These are phyloP conservation scores for Rhynchospora pubera DNA, from an alignment of 176 grass and related monocot species.

Conservation along the genomic window DNA sequence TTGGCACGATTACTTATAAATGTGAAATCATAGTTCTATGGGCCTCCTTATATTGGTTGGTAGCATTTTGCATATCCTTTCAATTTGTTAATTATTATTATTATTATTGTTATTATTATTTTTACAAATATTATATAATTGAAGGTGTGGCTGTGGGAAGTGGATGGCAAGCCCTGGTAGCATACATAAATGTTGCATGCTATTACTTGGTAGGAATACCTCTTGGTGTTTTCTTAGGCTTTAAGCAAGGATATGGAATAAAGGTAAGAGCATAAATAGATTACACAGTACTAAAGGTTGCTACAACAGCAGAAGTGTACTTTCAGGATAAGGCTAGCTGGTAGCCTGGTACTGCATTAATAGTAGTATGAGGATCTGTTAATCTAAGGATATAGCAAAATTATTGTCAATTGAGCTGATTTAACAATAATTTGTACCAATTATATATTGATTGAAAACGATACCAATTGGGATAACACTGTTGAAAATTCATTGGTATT, in stretches of 20 bases:
- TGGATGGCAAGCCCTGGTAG: conserved; percentile 81
- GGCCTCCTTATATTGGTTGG: not conserved
- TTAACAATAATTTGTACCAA: not conserved
- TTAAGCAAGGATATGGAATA: conserved; percentile 55
- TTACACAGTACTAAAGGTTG: not conserved
- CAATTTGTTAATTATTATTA: not conserved
- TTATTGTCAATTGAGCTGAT: not conserved
- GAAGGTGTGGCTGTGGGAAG: conserved; percentile 87
- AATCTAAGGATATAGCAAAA: no score
- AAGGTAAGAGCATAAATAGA: conserved; percentile 33
- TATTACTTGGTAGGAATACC: conserved; percentile 83
- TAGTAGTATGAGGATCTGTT: not conserved
- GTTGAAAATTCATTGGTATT: not conserved
- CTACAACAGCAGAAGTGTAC: not conserved
- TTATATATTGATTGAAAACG: not conserved
- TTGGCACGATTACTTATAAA: not conserved
- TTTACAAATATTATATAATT: not conserved
- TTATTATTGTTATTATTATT: no score
- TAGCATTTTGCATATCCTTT: not conserved
- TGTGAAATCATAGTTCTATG: not conserved
- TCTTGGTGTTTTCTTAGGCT: conserved; percentile 53
- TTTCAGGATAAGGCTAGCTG: not conserved
- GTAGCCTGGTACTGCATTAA: not conserved
- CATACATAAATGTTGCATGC: conserved; percentile 80
- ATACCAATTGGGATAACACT: not conserved